Evolutionary conservation across 2,329 filamentous ascomycete genomes (phyloP).

Genomic region (Phyllosticta paracitricarpa): DNA sequence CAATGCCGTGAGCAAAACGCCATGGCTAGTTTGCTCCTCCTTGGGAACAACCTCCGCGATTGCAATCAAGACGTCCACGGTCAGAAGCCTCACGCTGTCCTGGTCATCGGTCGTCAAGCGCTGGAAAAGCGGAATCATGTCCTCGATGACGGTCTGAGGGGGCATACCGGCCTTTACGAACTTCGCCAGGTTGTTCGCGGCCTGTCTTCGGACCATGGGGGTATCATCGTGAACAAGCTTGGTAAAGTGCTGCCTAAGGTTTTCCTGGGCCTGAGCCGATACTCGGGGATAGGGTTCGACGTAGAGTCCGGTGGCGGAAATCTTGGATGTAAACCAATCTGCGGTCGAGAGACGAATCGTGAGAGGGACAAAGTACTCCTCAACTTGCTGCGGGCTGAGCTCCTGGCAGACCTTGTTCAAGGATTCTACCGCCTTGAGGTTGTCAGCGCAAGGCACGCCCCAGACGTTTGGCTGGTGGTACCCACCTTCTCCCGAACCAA

Average conservation of each 20-base stretch:
- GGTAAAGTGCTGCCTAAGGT: slow-evolving; percentile 82
- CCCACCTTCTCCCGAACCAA: slow-evolving; percentile 91
- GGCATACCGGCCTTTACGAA: slow-evolving; percentile 92
- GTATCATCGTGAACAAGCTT: slow-evolving; percentile 96
- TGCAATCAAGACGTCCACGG: slow-evolving; percentile 90
- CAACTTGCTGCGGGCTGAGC: slow-evolving; percentile 82
- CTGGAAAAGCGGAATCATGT: slow-evolving; percentile 99
- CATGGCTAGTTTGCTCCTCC: slow-evolving; percentile 94
- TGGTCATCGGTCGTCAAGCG: slow-evolving; percentile 94
- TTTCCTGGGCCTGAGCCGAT: slow-evolving; percentile 76
- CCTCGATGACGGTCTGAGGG: slow-evolving; percentile 80
- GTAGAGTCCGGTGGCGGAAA: slow-evolving; percentile 93
- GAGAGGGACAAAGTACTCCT: slow-evolving; percentile 94
- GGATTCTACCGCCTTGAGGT: slow-evolving; percentile 79
- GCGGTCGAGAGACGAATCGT: slow-evolving; percentile 94
- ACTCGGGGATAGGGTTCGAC: slow-evolving; percentile 89
- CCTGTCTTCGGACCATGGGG: slow-evolving; percentile 95
- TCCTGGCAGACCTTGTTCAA: slow-evolving; percentile 98
- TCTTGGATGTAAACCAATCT: slow-evolving; percentile 99
- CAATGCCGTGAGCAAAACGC: slow-evolving; percentile 79
- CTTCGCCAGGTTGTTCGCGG: slow-evolving; percentile 90
- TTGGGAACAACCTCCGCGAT: slow-evolving; percentile 97
- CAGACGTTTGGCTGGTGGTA: background rate
- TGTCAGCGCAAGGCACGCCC: slow-evolving; percentile 19
- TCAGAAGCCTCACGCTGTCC: slow-evolving; percentile 91